These are phyloP conservation scores for Ophiostoma novo-ulmi DNA, from an alignment of 2,329 filamentous ascomycete species.

Conservation along the genomic window DNA sequence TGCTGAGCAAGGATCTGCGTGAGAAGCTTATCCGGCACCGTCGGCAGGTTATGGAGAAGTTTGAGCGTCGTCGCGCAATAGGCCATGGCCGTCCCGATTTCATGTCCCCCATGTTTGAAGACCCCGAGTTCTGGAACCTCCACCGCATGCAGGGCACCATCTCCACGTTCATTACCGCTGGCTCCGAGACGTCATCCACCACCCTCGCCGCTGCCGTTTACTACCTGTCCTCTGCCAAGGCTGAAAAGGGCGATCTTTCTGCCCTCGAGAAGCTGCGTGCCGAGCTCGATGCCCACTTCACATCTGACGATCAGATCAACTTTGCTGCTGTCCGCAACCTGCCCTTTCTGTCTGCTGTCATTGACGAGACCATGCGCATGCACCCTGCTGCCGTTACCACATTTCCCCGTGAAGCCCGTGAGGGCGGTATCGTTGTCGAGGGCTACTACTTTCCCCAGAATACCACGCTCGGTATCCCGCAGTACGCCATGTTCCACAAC, in stretches of 20 bases:
- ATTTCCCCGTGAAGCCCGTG: conserved; percentile 30
- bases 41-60: conserved; percentile 15
- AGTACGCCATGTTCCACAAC: conserved; percentile 35
- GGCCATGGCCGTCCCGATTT: conserved; percentile 24
- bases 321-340: conserved; percentile 31
- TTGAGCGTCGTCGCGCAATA: conserved; percentile 17
- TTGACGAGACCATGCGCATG: conserved; percentile 36
- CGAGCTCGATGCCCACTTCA: conserved; percentile 41
- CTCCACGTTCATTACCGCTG: conserved; percentile 40
- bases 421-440: conserved; percentile 18
- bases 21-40: background rate
- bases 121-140: conserved; percentile 14
- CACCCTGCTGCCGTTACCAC: conserved; percentile 35
- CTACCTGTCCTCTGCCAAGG: conserved; percentile 31
- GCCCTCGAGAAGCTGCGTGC: conserved; percentile 35
- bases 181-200: conserved; percentile 49
- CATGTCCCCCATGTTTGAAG: conserved; percentile 23
- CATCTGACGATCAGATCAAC: conserved; percentile 34
- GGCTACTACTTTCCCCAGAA: conserved; percentile 22
- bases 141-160: conserved; percentile 20
- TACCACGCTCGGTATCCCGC: conserved; percentile 31
- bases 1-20: background rate
- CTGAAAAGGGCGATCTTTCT: background rate
- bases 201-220: conserved; percentile 39
- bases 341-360: conserved; percentile 35